Base-by-base conservation (phyloP, 257 asterid species). In the Orobanche coerulescens region DNA sequence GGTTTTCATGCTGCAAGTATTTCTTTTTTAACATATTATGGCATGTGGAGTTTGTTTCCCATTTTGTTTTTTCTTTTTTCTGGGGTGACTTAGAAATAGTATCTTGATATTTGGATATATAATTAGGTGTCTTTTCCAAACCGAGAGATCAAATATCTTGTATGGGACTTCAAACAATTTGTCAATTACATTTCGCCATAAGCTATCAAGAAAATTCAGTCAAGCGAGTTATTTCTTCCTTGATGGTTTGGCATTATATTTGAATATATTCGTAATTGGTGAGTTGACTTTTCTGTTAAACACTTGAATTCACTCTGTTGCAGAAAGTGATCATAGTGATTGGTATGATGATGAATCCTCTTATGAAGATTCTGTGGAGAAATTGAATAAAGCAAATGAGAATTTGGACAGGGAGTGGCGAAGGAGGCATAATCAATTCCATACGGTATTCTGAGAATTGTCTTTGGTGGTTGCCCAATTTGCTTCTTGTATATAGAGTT, bases 361-460 rank as follows among this genome's bases (percentile, higher is more conserved):
- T 12, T 10, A 57, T 24, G 80, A 76, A 64, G 75, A 66, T 44
- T 70, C 86, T 57, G 14, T 51, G 39, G 79, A 70, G 55, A 62
- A 61, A 62, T 43, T 48, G 20, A 75, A 37, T 23, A 62, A 67
- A 40, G 14, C 70, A 56, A 64, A 78, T 66, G 85, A 80, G 51
- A 66, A n/a, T n/a, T n/a, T 82, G 77, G 94, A 86, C 66, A 85
- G 92, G 77, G 94, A 89, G 77, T 87, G 94, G 87, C 77, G 56
- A 62, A 84, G 69, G 83, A 66, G 93, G 76, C 88, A 58, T 12
- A 58, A 80, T 56, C 86, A 80, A 59, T 90, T 85, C 67, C 87
- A 84, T 64, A 87, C 90, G 71, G 97, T 90, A 84, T 68, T 70
- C 74, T 71, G 22, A 44, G 53, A 37, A 9, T 48, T 51, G 2